Percentiles rank a stretch among this genome's conserved stretches.
phyloP scores from a whole-genome alignment of 306 rosid species.

The Dalbergia oliveri region DNA sequence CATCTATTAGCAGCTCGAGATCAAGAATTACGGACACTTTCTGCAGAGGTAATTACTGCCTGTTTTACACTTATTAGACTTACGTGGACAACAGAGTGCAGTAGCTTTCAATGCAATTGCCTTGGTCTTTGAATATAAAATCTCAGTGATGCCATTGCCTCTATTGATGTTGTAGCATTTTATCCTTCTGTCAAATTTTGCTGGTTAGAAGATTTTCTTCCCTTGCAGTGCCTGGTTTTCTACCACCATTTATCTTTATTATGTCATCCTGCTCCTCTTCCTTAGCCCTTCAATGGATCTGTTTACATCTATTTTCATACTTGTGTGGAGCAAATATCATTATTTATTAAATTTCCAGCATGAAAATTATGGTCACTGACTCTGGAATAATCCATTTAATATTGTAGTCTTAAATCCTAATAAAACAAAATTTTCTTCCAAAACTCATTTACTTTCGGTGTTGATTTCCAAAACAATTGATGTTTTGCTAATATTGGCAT shows the following conservation, averaged over 20 bases:
- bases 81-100: background rate
- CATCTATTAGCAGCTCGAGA: conserved; percentile 97
- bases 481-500: background rate
- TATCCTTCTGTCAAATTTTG: conserved; percentile 7
- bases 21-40: conserved; percentile 92
- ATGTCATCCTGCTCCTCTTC: background rate
- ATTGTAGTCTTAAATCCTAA: background rate
- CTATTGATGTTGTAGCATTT: background rate
- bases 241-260: background rate
- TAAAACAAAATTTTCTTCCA: background rate
- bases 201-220: background rate
- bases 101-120: background rate
- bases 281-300: background rate
- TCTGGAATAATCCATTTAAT: too few species aligned
- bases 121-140: background rate
- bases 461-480: background rate
- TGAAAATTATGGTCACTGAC: too few species aligned
- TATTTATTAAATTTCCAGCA: too few species aligned
- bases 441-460: background rate
- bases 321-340: too few species aligned
- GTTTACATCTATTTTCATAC: background rate
- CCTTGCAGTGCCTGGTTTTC: background rate
- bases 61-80: conserved; percentile 24
- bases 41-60: conserved; percentile 83
- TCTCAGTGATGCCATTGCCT: background rate